Evolutionary conservation across 257 asterid species (phyloP), one percentile per base, ranked within the genome.

Genomic region (Capsicum chinense): DNA sequence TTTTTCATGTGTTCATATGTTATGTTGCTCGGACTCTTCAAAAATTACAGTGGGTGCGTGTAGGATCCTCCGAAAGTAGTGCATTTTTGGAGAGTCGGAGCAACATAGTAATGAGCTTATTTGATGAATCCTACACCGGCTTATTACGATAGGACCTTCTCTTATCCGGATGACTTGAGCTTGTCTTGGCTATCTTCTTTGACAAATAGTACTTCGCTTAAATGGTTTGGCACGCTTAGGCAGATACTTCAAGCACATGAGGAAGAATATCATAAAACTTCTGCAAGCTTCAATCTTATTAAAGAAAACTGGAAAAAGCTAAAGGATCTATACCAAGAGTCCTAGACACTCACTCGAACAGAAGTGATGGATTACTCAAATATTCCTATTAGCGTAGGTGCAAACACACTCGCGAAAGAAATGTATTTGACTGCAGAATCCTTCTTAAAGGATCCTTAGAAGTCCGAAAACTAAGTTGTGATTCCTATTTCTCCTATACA

Each of bases 121-220:
- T 26, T 5, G 71, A 64, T 2, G 9, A 12, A 7, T 26, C 10
- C n/a, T 26, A 26, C 7, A 17, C 71, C n/a, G 8, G 47, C n/a
- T 33, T 66, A 33, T 66, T 66, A 66, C 26, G 71, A 66, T 33
- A 33, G 47, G 71, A 5, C 71, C 47, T 33, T 66, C 71, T 66
- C 71, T 33, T 33, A 66, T 66, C 5, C 10, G 10, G 71, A 66
- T 66, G 71, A 4, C 71, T 33, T 66, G 71, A 66, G 71, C n/a
- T 66, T 33, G 73, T 66, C 73, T 66, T 66, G 73, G 10, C 19
- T 66, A 15, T 66, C 73, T 13, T 66, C 47, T 33, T 66, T 66
- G n/a, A 66, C 47, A 66, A 17, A 66, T 66, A 66, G n/a, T 5
- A 33, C 73, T 33, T 33, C 33, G 73, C 73, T 66, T 64, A 2